Evolutionary conservation across 2,329 filamentous ascomycete genomes (phyloP), one percentile per base, ranked within the genome.

Genomic region (Calonectria pauciramosa): DNA sequence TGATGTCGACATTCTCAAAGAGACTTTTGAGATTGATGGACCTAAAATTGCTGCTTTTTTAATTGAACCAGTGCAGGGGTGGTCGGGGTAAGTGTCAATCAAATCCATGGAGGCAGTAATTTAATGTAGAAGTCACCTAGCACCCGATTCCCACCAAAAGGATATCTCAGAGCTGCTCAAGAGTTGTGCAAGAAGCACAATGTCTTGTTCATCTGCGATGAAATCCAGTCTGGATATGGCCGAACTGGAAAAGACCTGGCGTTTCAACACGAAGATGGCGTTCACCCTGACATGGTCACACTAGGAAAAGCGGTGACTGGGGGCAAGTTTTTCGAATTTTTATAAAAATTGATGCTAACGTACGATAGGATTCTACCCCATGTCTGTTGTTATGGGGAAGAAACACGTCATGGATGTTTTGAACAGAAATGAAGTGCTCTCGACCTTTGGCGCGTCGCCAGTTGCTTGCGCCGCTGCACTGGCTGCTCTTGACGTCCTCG

Each of bases 211-310:
- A 97, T 98, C 85, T 96, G 94, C 84, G 96, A 98, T 83, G 96
- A 98, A 89, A 97, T 98, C 82, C 96, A 98, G 86, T 98, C 95
- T 8, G 95, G 95, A 78, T 97, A 98, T 83, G 96, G 95, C 64
- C 92, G 96, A 75, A 98, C 96, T 23, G 96, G 96, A 66, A 93
- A 93, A 83, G 93, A 98, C 87, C 91, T 98, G 63, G 97, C 95
- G 10, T 67, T 52, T n/a, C 64, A 67, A 18, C 56, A 63, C 26
- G 34, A 26, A 26, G 51, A 68, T 8, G 49, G 47, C 4, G 47
- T 68, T 9, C 36, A 56, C 9, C 66, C 66, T 20, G 66, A 68
- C 14, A 41, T 68, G 28, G 66, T 68, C 11, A 26, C 26, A 9
- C 18, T 68, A 3, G 66, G 66, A 9, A 68, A 59, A 41, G 68